Base-by-base conservation (phyloP, 225 moss, liverwort and hornwort genomes). In the Sphagnum contortum region DNA sequence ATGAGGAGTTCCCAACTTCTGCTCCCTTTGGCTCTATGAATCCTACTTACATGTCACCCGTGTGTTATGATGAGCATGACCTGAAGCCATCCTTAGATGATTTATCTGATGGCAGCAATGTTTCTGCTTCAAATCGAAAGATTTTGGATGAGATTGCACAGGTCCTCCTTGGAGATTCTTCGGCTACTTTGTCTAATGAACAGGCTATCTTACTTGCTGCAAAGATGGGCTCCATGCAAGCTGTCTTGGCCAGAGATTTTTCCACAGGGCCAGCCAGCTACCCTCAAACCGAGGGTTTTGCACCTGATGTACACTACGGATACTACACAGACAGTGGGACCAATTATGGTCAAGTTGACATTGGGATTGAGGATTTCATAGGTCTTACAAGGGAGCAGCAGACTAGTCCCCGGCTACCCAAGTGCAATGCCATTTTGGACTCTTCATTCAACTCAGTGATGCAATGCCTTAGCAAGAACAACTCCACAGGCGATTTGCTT, bases 121-220 rank as follows among this genome's bases (percentile, higher is more conserved):
- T 67, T 47, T 61, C 77, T 7, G 75, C 75, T 49, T 77, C 77
- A 9, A 85, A 91, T 69, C 61, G 85, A 44, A 76, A 83, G 68
- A 74, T 79, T 68, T 67, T 93, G 73, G 89, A 89, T 61, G 90
- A 93, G 76, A 83, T 98, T 70, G 81, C 87, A 14, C 87, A 81
- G 53, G 69, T 87, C 71, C 74, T 98, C 69, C 79, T 93, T 54
- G 87, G 91, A 12, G 98, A 98, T 29, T 71, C 75, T 0, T 68
- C 75, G n/a, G 82, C 79, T 4, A 55, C 76, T n/a, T 58, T 79
- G 29, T 75, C 83, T 6, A 81, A 67, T 60, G 89, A 88, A 71
- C 90, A 88, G 77, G 80, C 81, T 61, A 72, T 90, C 76, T 75
- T 87, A 66, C 72, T 86, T 47, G 79, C 86, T 7, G 53, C 87